Conservation (phyloP, 202 grass and related monocot genomes). For the Dendrocalamus latiflorus region DNA sequence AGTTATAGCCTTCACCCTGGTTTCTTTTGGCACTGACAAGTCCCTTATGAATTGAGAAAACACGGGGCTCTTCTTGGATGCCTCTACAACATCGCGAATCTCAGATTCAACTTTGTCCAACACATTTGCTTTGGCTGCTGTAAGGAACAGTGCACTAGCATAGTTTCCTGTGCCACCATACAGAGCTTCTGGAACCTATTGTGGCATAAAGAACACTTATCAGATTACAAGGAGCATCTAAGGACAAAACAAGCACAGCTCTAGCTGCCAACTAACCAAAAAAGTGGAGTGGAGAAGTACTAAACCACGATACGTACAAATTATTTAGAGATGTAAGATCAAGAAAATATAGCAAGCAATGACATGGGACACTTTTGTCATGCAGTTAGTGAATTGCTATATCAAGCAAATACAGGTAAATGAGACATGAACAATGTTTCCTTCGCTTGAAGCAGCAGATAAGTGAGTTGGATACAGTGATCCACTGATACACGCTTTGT, state of each 20-base stretch:
- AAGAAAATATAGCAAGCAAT: background rate
- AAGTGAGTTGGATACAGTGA: background rate
- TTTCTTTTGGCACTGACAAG: conserved; percentile 65
- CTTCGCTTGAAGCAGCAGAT: background rate
- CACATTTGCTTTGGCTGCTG: conserved; percentile 62
- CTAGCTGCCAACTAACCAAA: background rate
- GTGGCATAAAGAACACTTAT: background rate
- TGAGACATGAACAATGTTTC: background rate
- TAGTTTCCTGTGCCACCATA: conserved; percentile 95
- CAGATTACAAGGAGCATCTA: background rate
- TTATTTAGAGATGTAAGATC: background rate
- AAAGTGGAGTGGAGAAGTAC: background rate
- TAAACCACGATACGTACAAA: background rate
- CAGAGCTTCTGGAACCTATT: conserved; percentile 57
- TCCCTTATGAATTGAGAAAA: conserved; percentile 96
- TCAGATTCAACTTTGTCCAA: conserved; percentile 86
- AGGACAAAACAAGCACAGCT: background rate
- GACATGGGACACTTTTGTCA: background rate
- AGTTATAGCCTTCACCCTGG: conserved; percentile 74
- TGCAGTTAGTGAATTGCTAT: background rate
- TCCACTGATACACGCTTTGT: background rate
- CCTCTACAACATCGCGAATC: conserved; percentile 60
- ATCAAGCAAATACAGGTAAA: background rate
- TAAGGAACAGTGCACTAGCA: conserved; percentile 81
- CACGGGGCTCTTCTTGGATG: conserved; percentile 60